Percentiles rank a stretch among this genome's conserved stretches.
phyloP scores from a whole-genome alignment of 371 early-diverging fungal genomes.

The Nosema muscidifuracis region DNA sequence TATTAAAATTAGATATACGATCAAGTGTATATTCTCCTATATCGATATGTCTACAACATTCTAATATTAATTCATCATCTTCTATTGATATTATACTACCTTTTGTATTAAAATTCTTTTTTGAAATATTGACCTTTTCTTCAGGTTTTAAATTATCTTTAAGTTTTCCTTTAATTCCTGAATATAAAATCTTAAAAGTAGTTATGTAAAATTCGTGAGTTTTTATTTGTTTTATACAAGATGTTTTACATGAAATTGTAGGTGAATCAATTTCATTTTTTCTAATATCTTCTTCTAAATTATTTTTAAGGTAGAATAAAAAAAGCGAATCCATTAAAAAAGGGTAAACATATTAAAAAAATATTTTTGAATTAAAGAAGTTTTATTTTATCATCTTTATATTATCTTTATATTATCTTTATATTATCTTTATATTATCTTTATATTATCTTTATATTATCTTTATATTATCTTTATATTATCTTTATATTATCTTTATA shows the following conservation, averaged over 20 bases:
- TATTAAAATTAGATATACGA: conserved; percentile 1
- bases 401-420: too few relatives aligned
- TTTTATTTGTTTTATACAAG: background rate
- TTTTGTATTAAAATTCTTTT: background rate
- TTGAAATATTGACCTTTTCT: conserved; percentile 7
- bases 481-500: too few relatives aligned
- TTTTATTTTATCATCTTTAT: too few relatives aligned
- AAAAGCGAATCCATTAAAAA: background rate
- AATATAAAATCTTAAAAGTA: background rate
- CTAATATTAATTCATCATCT: background rate
- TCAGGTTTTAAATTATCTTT: background rate
- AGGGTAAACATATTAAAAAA: too few relatives aligned
- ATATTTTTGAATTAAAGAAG: too few relatives aligned
- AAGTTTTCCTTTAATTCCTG: conserved; percentile 5
- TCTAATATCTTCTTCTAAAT: background rate
- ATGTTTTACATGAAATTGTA: background rate
- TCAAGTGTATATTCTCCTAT: background rate
- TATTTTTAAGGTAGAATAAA: background rate
- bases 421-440: too few relatives aligned
- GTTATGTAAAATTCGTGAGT: background rate
- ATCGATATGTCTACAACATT: background rate
- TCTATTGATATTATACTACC: conserved; percentile 11
- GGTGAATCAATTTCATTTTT: background rate
- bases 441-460: too few relatives aligned
- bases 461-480: too few relatives aligned